phyloP scores from a whole-genome alignment of 441 rosid genomes.

The Aleurites moluccanus region DNA sequence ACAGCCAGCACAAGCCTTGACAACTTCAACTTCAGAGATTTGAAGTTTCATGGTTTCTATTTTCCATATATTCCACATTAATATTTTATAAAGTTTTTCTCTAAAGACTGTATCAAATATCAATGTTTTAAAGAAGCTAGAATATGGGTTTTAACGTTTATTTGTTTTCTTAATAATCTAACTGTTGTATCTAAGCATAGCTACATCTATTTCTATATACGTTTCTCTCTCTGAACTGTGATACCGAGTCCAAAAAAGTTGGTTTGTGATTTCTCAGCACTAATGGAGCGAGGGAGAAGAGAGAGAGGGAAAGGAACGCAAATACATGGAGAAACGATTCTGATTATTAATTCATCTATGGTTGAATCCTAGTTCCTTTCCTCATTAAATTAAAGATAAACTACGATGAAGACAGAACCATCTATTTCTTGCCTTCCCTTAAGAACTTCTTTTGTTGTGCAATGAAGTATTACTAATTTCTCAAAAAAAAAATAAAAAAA shows the following conservation, averaged over 20 bases:
- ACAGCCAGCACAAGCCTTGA: slow-evolving; percentile 68
- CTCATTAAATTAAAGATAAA: background rate
- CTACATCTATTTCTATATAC: background rate
- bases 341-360: too few relatives aligned
- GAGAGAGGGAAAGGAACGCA: background rate
- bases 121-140: background rate
- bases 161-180: slow-evolving; percentile 9
- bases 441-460: background rate
- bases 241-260: background rate
- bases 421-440: background rate
- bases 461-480: too few relatives aligned
- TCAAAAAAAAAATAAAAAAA: too few relatives aligned
- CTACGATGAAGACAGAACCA: too few relatives aligned
- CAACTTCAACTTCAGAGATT: background rate
- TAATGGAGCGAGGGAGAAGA: background rate
- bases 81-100: background rate
- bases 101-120: background rate
- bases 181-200: background rate
- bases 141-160: background rate
- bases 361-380: background rate
- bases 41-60: slow-evolving; percentile 1
- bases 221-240: background rate
- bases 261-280: background rate
- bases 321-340: background rate
- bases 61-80: background rate